Evolutionary conservation across 2,329 filamentous ascomycete species (phyloP), one percentile per base, ranked within the genome.

Genomic region (Diaporthe nobilis): DNA sequence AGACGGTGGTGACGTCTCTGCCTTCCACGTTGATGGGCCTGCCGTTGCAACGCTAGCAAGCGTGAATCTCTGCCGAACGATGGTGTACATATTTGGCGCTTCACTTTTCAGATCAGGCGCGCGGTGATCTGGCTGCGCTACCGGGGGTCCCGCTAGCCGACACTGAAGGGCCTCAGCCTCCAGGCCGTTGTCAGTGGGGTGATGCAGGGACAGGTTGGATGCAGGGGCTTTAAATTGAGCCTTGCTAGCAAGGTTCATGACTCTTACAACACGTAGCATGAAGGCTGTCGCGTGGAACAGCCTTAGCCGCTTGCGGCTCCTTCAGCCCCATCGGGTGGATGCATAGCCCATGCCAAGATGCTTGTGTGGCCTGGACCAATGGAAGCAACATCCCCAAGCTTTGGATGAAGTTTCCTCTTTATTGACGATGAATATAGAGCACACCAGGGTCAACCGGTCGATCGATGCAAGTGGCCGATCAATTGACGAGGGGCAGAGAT

Each of bases 181-280:
- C 65, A 55, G 65, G 37, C 34, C n/a, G 49, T 70, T 55, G 34
- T 5, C 9, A 34, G 47, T 70, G 47, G 65, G 65, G 49, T 42
- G 58, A 7, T 42, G 17, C 57, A 73, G 28, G 58, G 71, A 73
- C 44, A 53, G 39, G 47, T 15, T 39, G 39, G 34, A 73, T 47
- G 58, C 71, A 73, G 71, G 47, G 57, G 71, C 31, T 65, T 73
- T 57, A 53, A 73, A 67, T 49, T 63, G 71, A 67, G 71, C 55
- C 58, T 73, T 28, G 47, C n/a, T n/a, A 31, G 31, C 58, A 47
- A 55, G 71, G 71, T 53, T 73, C 71, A 73, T 73, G 71, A 73
- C 71, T 73, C 58, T 65, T 13, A 20, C 57, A 31, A 17, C 4
- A 53, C 34, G 20, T 53, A 12, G 71, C 71, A 70, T 70, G 49